Evolutionary conservation across 2,329 filamentous ascomycete species (phyloP), one percentile per base, ranked within the genome.

Genomic region (Rhytidhysteron rufulum): DNA sequence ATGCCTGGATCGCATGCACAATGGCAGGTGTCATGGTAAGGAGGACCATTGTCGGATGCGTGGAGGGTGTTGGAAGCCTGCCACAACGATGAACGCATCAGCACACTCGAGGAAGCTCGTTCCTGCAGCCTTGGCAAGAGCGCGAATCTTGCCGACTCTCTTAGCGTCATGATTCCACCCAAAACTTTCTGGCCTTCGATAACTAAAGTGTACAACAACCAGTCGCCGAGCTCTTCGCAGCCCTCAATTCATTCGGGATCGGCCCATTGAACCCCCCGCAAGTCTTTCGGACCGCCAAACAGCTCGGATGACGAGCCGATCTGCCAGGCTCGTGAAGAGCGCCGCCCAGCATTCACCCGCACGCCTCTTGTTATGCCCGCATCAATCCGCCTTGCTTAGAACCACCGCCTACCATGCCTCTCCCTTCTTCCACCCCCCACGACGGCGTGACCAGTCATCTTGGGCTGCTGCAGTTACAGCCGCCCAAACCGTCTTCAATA

Each of bases 21-120:
- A 87, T 79, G 51, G 78, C 71, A 52, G 77, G 63, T 4, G 85
- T 90, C 73, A 88, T 84, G n/a, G 82, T 86, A 31, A 93, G 79
- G 31, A 86, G 72, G 15, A 90, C 85, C 86, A 91, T 91, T 35
- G 31, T 37, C 41, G 20, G 24, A 27, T 7, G 7, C 13, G 24
- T 8, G 13, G 24, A 27, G 24, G 7, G 7, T 7, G 13, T 27
- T 7, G 24, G 13, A 13, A 27, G 24, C 24, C 13, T 27, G 24
- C 24, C 8, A 13, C 24, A 27, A 27, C 24, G 24, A 27, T 27
- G 7, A 13, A 27, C 24, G 13, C n/a, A n/a, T n/a, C n/a, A n/a
- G n/a, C n/a, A n/a, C n/a, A n/a, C n/a, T n/a, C n/a, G n/a, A n/a
- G n/a, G n/a, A n/a, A n/a, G n/a, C n/a, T 27, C 8, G 24, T 27